Conservation (phyloP, 1,139 yeast species). For the Candida neerlandica region DNA sequence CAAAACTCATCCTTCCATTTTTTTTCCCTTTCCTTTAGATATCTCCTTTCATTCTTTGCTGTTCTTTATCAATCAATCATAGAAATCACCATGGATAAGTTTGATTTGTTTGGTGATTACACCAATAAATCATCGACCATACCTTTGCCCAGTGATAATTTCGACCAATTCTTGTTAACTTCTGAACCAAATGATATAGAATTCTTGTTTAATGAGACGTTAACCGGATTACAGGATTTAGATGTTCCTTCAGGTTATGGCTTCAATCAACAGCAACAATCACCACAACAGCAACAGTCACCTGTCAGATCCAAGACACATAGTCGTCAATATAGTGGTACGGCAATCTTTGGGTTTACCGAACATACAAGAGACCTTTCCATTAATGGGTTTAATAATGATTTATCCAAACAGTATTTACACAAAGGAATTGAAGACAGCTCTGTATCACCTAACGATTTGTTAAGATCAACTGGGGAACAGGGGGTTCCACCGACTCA, state of each 20-base stretch:
- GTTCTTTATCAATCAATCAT: not conserved
- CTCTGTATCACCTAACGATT: conserved; percentile 33
- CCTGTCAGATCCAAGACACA: conserved; percentile 24
- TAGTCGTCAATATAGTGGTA: conserved; percentile 52
- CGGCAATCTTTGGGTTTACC: conserved; percentile 64
- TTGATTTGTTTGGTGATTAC: conserved; percentile 39
- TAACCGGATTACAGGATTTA: conserved; percentile 50
- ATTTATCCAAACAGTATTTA: conserved; percentile 18
- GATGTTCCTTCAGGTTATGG: conserved; percentile 52
- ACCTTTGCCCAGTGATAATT: conserved; percentile 47
- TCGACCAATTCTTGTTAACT: conserved; percentile 36
- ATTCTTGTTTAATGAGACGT: conserved; percentile 46
- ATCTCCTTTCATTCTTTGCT: not conserved
- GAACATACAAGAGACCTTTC: conserved; percentile 57
- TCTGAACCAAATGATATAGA: conserved; percentile 41
- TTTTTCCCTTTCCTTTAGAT: not conserved
- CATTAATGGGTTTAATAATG: conserved; percentile 38
- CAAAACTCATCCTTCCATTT: not conserved
- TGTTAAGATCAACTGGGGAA: conserved; percentile 20
- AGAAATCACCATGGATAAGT: conserved; percentile 28
- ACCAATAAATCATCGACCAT: conserved; percentile 20
- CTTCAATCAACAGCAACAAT: conserved; percentile 11
- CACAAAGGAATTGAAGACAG: conserved; percentile 28
- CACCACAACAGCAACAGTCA: conserved; percentile 11
- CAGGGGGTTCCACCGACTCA: conserved; percentile 14